phyloP scores from a whole-genome alignment of 305 asterid genomes.

The Fraxinus sp. region DNA sequence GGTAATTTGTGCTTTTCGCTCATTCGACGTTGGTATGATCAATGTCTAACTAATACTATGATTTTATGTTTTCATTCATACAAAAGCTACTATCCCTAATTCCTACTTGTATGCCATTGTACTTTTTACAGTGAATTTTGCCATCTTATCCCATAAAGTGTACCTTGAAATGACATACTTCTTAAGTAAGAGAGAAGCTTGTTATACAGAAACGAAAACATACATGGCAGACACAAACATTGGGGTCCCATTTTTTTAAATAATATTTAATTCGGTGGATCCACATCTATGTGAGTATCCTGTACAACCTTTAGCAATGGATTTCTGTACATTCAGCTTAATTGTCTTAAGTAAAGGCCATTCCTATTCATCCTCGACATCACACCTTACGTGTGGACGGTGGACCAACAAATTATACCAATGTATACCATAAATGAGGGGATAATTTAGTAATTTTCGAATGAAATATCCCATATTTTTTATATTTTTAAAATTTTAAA shows the following conservation, averaged over 20 bases:
- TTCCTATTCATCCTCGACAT: constrained; percentile 36
- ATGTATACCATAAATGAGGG: constrained; percentile 4
- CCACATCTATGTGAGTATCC: too few relatives aligned
- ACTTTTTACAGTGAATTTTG: constrained; percentile 34
- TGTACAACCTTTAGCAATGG: too few relatives aligned
- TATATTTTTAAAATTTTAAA: constrained; percentile 11
- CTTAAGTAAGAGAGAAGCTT: background rate
- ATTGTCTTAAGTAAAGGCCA: constrained; percentile 41
- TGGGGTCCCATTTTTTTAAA: too few relatives aligned
- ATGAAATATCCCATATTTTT: background rate
- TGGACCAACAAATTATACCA: constrained; percentile 42
- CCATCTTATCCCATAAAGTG: constrained; percentile 18
- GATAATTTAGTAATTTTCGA: constrained; percentile 19
- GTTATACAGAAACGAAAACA: too few relatives aligned
- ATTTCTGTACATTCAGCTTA: too few relatives aligned
- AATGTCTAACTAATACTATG: background rate
- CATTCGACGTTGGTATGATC: background rate
- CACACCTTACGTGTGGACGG: constrained; percentile 61
- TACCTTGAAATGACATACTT: constrained; percentile 39
- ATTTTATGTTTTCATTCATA: background rate
- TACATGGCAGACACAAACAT: too few relatives aligned
- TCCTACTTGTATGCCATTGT: constrained; percentile 25
- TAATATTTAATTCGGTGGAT: too few relatives aligned
- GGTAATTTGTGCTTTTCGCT: background rate
- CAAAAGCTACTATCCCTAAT: background rate